A percentile compares a stretch with the other conserved stretches of the same genome.
Evolutionary conservation across 345 rosid species (phyloP).

Genomic region (Passiflora organensis): DNA sequence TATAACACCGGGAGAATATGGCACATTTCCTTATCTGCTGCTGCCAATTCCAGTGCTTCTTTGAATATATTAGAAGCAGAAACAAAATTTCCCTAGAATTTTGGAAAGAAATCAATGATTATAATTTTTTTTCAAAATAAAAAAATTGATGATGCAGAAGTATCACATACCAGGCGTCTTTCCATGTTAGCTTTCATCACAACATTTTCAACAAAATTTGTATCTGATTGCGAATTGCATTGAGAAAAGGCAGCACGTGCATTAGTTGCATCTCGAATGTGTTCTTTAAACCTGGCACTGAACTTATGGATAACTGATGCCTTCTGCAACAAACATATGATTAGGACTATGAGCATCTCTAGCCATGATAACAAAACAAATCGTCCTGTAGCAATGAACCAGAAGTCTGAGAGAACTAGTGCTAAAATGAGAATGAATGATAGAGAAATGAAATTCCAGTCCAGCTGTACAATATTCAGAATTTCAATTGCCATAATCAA

Average conservation of each 20-base stretch:
- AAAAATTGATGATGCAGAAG: conserved; percentile 1
- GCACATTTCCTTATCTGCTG: conserved; percentile 26
- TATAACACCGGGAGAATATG: conserved; percentile 48
- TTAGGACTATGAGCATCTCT: conserved; percentile 23
- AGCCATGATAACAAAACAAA: conserved; percentile 25
- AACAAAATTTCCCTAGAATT: conserved; percentile 57
- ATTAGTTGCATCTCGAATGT: conserved; percentile 44
- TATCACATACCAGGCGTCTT: conserved; percentile 59
- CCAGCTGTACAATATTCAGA: not conserved
- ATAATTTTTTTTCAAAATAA: conserved; percentile 1
- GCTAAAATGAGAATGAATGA: not conserved
- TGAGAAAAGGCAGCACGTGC: conserved; percentile 61
- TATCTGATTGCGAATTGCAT: conserved; percentile 43
- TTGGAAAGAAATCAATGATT: conserved; percentile 12
- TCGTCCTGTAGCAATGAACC: conserved; percentile 19
- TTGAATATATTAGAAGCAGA: conserved; percentile 55
- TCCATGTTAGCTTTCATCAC: conserved; percentile 85
- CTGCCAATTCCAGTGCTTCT: conserved; percentile 59
- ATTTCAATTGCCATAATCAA: no score
- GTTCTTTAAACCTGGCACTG: conserved; percentile 77
- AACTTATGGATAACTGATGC: conserved; percentile 56
- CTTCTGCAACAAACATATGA: conserved; percentile 47
- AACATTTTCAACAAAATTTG: conserved; percentile 48
- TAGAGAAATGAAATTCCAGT: not conserved
- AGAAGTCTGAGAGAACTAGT: conserved; percentile 11